Base-by-base conservation (phyloP, 2,329 filamentous ascomycete genomes). In the Lecanosticta acicola region DNA sequence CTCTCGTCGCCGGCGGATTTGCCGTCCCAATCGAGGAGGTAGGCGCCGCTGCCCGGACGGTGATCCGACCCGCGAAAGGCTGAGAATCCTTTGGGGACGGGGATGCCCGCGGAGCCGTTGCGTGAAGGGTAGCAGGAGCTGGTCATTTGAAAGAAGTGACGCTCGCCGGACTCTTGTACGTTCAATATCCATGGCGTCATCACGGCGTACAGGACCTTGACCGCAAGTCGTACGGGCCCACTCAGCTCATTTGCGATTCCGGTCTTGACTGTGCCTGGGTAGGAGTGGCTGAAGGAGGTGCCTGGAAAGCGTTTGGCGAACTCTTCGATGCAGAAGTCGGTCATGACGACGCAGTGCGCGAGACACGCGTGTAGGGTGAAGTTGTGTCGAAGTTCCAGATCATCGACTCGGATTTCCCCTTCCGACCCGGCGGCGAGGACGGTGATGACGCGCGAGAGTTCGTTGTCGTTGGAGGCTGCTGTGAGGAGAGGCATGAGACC, bases 401-500 rank as follows among this genome's bases (percentile, higher is more conserved):
- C 72, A 32, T 71, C 59, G 0, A 68, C 47, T 48, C 70, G 63
- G n/a, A 81, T 62, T 2, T 64, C 47, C 3, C 72, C 72, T 64
- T 82, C 79, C 11, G 69, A 67, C n/a, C 74, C 72, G 3, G 68
- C 76, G 0, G 71, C 73, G 1, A 77, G 64, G n/a, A 81, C 71
- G n/a, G 66, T 73, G 18, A 81, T 69, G 7, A 80, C 75, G 7
- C 79, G 75, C 0, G 74, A 70, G 18, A 80, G 67, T 38, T 66
- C 58, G 38, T 54, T 47, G 3, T 51, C 53, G 3, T 64, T 50
- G 0, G 68, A 55, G 0, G 77, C 70, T n/a, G 57, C 59, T 9
- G 67, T 65, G 2, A 84, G 68, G 0, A 75, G 33, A 2, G 80
- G 79, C 7, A 82, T 72, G 0, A 84, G 71, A 43, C 80, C 79